phyloP scores from a whole-genome alignment of 768 basidiomycete genomes.

The Cystobasidium ongulense region DNA sequence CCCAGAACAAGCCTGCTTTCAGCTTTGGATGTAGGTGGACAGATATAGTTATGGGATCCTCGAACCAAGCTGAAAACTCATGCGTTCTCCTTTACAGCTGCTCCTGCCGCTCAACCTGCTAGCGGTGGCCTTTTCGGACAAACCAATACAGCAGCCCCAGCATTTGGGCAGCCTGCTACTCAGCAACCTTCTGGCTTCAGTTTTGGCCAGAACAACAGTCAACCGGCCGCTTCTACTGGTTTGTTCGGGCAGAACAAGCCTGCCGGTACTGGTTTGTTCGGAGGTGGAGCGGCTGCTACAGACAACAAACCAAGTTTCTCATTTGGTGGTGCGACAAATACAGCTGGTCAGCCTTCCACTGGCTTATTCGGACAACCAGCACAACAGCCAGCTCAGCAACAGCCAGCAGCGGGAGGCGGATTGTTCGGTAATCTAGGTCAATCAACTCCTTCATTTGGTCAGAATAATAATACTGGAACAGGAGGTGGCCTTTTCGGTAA shows the following conservation, averaged over 20 bases:
- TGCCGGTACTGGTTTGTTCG: slow-evolving; percentile 10
- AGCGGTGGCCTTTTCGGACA: slow-evolving; percentile 38
- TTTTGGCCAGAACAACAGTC: neutral
- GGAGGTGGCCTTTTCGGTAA: slow-evolving; percentile 10
- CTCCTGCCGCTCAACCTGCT: neutral
- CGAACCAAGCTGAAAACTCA: slow-evolving; percentile 1
- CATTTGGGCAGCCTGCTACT: slow-evolving; percentile 10
- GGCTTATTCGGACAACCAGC: neutral
- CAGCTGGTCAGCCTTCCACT: neutral
- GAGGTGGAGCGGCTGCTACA: neutral
- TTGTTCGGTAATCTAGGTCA: neutral
- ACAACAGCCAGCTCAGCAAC: neutral
- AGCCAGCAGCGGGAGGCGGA: neutral
- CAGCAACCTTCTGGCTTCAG: neutral
- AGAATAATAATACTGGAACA: neutral
- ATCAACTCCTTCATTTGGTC: neutral
- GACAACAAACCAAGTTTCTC: slow-evolving; percentile 1
- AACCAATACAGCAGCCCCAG: neutral
- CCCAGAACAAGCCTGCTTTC: slow-evolving; percentile 10
- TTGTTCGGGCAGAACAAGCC: slow-evolving; percentile 23
- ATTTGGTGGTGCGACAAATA: neutral
- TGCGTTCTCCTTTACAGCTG: neutral
- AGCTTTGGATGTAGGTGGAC: slow-evolving; percentile 16
- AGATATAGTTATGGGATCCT: no score
- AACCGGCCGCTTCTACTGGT: neutral